A percentile compares a stretch with the other conserved stretches of the same genome.
Conservation (phyloP, 1,284 basidiomycete genomes). For the Salmacisia buchloeana region DNA sequence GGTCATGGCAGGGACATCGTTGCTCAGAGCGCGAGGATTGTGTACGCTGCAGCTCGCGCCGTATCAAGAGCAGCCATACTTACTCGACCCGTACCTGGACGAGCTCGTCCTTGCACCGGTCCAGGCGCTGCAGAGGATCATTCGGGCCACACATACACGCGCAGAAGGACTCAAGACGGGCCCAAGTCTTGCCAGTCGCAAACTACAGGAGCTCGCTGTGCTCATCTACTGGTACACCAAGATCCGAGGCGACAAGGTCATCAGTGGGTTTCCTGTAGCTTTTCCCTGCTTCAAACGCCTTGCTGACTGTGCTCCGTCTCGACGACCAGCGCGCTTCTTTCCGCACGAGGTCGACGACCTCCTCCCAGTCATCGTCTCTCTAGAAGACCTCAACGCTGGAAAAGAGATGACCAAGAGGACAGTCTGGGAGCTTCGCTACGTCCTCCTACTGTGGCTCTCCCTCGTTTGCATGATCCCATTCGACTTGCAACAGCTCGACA, state of each 20-base stretch:
- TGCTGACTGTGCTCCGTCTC: neutral
- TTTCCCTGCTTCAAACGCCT: neutral
- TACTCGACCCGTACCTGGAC: conserved; percentile 94
- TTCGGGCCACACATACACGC: conserved; percentile 10
- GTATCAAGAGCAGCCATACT: conserved; percentile 83
- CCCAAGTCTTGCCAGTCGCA: neutral
- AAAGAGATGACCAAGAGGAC: neutral
- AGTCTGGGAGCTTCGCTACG: conserved; percentile 75
- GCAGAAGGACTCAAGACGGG: neutral
- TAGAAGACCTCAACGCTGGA: conserved; percentile 50
- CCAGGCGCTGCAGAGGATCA: conserved; percentile 34
- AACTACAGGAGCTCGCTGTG: conserved; percentile 58
- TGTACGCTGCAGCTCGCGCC: conserved; percentile 63
- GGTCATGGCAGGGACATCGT: neutral
- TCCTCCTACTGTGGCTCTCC: conserved; percentile 83
- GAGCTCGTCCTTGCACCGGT: conserved; percentile 72
- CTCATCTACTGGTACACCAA: conserved; percentile 81
- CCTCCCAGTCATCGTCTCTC: conserved; percentile 65
- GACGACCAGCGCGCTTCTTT: conserved; percentile 71
- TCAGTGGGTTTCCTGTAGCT: conserved; percentile 62
- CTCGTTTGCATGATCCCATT: conserved; percentile 93
- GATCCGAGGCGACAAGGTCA: conserved; percentile 83
- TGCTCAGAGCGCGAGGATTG: neutral
- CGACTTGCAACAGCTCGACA: conserved; percentile 74
- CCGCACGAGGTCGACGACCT: conserved; percentile 82